Percentiles rank a stretch among this genome's conserved stretches.
Conservation (phyloP, 225 moss, liverwort and hornwort species). For the Pseudisothecium myosuroides region DNA sequence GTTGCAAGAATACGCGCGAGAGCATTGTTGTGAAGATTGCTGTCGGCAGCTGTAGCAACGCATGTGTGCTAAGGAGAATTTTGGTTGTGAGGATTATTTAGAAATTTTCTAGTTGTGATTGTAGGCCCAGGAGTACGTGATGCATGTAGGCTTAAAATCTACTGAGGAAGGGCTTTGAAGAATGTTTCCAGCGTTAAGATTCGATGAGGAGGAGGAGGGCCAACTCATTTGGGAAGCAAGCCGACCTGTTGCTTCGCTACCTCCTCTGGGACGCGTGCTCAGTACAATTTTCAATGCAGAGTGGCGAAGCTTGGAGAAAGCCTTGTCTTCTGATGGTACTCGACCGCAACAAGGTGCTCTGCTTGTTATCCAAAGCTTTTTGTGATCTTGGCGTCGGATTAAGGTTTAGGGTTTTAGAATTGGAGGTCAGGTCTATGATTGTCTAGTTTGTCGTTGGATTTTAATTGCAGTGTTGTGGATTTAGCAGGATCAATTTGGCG, state of each 20-base stretch:
- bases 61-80: neutral
- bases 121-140: neutral
- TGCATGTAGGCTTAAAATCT: neutral
- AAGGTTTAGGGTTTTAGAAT: conserved; percentile 11
- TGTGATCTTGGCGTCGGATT: neutral
- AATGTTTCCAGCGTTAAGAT: conserved; percentile 23
- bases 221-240: conserved; percentile 26
- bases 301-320: conserved; percentile 50
- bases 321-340: conserved; percentile 6
- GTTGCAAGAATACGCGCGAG: neutral
- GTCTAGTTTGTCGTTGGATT: neutral
- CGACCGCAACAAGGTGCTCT: conserved; percentile 38
- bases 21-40: neutral
- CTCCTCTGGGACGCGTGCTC: conserved; percentile 62
- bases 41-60: neutral
- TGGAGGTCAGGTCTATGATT: neutral
- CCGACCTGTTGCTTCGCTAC: conserved; percentile 12
- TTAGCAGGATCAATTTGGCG: conserved; percentile 47
- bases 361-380: neutral
- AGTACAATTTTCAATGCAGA: conserved; percentile 47
- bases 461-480: neutral
- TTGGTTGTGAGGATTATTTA: neutral
- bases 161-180: neutral
- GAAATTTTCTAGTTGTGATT: neutral
- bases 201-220: conserved; percentile 20